Evolutionary conservation across 1,139 yeast species (phyloP).

Genomic region (Diutina neorugosa): DNA sequence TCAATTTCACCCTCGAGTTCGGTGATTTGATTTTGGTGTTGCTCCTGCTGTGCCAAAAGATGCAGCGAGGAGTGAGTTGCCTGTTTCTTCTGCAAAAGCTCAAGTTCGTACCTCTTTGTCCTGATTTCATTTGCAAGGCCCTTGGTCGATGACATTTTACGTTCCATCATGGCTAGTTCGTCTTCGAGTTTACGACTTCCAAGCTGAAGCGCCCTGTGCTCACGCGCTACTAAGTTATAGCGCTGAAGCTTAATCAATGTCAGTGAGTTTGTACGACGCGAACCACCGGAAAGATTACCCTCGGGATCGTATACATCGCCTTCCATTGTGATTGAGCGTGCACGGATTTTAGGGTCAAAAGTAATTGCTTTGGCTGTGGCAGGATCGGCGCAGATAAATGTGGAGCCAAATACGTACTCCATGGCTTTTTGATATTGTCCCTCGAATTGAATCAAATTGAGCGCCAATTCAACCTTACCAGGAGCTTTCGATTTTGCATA

Average conservation of each 20-base stretch:
- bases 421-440: conserved; percentile 65
- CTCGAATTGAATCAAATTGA: conserved; percentile 68
- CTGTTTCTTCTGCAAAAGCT: conserved; percentile 47
- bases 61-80: conserved; percentile 50
- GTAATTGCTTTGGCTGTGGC: conserved; percentile 82
- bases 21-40: conserved; percentile 37
- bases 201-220: conserved; percentile 24
- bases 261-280: conserved; percentile 49
- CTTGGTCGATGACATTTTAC: conserved; percentile 39
- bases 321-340: conserved; percentile 82
- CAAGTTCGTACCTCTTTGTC: conserved; percentile 56
- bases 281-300: conserved; percentile 95
- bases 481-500: conserved; percentile 67
- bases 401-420: conserved; percentile 84
- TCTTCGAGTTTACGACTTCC: conserved; percentile 29
- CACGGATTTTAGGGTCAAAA: conserved; percentile 67
- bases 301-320: conserved; percentile 96
- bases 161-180: conserved; percentile 33
- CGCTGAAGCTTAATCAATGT: conserved; percentile 57
- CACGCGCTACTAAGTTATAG: conserved; percentile 39
- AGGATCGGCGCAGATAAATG: conserved; percentile 77
- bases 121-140: conserved; percentile 54
- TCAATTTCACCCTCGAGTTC: conserved; percentile 27
- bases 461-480: conserved; percentile 76
- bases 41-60: conserved; percentile 38